phyloP scores from a whole-genome alignment of 176 grass and related monocot species.

The Dactylis glomerata region DNA sequence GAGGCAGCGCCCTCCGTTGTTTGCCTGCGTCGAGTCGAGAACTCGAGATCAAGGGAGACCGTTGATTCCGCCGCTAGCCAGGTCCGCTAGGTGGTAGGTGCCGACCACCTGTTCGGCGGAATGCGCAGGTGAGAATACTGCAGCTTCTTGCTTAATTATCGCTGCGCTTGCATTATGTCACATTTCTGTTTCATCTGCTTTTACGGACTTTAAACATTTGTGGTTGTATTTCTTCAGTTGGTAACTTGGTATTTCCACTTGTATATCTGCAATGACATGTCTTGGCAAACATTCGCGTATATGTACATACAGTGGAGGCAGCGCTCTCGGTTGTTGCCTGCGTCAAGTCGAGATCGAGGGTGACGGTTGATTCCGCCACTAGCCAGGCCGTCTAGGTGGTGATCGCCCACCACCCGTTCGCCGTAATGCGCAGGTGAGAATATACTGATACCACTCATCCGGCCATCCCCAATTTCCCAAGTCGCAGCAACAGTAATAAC shows the following conservation, averaged over 20 bases:
- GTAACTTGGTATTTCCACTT: neutral
- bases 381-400: no score
- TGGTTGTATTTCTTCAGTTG: neutral
- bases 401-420: no score
- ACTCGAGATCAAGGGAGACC: neutral
- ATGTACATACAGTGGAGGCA: no score
- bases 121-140: conserved; percentile 11
- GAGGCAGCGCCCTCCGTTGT: neutral
- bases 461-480: neutral
- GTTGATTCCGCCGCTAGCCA: neutral
- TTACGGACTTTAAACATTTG: neutral
- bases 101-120: conserved; percentile 5
- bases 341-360: no score
- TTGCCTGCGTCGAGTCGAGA: no score
- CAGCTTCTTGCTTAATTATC: neutral
- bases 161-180: neutral
- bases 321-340: no score
- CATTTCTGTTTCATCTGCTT: neutral
- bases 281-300: no score
- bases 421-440: no score
- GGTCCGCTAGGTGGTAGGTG: neutral
- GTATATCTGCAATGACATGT: neutral
- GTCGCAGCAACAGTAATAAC: neutral
- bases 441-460: neutral
- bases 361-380: no score